These are phyloP conservation scores for Globisporangium spinosum DNA, from an alignment of 352 stramenopile genomes.

Conservation along the genomic window DNA sequence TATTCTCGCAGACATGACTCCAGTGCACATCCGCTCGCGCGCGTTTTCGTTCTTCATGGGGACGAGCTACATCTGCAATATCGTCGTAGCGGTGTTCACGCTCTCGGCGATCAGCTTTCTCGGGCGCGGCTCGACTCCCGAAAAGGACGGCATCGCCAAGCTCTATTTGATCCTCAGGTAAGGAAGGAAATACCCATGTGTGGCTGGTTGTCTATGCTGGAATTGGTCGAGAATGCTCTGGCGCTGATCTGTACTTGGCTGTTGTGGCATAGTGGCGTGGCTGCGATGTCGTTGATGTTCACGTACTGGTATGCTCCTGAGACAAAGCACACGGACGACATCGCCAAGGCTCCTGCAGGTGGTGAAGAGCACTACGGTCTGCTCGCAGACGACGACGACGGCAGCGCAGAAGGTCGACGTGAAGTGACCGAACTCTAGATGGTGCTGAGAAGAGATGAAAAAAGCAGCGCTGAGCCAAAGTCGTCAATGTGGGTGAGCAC, in stretches of 20 bases:
- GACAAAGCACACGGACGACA: slow-evolving; percentile 46
- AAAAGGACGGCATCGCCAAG: slow-evolving; percentile 85
- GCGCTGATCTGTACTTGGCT: background rate
- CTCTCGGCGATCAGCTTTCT: slow-evolving; percentile 76
- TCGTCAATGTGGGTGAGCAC: background rate
- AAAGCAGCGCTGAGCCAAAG: background rate
- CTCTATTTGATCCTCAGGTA: slow-evolving; percentile 78
- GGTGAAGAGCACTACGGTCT: slow-evolving; percentile 44
- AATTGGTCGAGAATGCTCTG: background rate
- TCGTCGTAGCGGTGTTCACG: slow-evolving; percentile 70
- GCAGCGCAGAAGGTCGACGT: slow-evolving; percentile 26
- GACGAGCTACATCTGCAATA: slow-evolving; percentile 85
- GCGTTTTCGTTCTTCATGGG: slow-evolving; percentile 86
- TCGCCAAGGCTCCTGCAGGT: slow-evolving; percentile 12
- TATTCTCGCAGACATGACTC: slow-evolving; percentile 84
- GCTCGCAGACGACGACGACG: slow-evolving; percentile 30
- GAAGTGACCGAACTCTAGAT: slow-evolving; percentile 50
- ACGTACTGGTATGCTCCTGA: slow-evolving; percentile 56
- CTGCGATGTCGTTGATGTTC: slow-evolving; percentile 37
- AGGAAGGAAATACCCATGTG: background rate
- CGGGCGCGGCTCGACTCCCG: slow-evolving; percentile 48
- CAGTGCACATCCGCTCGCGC: slow-evolving; percentile 77
- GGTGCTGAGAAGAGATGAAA: background rate
- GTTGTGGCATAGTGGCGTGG: slow-evolving; percentile 30
- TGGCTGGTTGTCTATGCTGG: background rate